A percentile compares a stretch with the other conserved stretches of the same genome.
These are phyloP conservation scores for Salix koriyanagi DNA, from an alignment of 345 rosid genomes.

Conservation along the genomic window DNA sequence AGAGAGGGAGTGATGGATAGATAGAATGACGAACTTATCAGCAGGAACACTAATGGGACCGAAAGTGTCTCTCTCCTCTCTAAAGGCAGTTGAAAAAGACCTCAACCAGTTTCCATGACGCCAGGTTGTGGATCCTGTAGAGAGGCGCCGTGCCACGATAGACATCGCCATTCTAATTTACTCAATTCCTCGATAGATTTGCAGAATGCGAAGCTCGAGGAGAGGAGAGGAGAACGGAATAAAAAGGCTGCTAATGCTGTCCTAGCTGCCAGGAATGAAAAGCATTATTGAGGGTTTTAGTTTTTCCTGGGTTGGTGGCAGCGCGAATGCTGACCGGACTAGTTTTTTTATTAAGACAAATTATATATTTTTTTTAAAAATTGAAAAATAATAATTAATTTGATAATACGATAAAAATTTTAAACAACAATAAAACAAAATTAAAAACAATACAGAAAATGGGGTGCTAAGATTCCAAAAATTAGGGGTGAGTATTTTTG, in stretches of 20 bases:
- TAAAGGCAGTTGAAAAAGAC: conserved; percentile 53
- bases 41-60: conserved; percentile 87
- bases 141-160: conserved; percentile 56
- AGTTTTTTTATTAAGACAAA: no score
- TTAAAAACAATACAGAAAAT: no score
- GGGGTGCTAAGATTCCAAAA: no score
- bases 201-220: not conserved
- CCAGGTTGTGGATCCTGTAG: conserved; percentile 36
- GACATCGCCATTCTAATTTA: conserved; percentile 48
- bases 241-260: no score
- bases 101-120: conserved; percentile 50
- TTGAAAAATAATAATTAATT: no score
- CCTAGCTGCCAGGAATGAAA: no score
- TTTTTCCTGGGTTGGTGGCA: no score
- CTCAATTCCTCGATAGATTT: not conserved
- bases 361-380: no score
- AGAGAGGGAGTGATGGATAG: not conserved
- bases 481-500: no score
- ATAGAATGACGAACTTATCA: conserved; percentile 52
- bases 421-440: no score
- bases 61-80: conserved; percentile 89
- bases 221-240: not conserved
- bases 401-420: no score
- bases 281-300: not conserved
- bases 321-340: no score